Evolutionary conservation across 2,329 filamentous ascomycete species (phyloP).

Genomic region (Hymenoscyphus salicellus): DNA sequence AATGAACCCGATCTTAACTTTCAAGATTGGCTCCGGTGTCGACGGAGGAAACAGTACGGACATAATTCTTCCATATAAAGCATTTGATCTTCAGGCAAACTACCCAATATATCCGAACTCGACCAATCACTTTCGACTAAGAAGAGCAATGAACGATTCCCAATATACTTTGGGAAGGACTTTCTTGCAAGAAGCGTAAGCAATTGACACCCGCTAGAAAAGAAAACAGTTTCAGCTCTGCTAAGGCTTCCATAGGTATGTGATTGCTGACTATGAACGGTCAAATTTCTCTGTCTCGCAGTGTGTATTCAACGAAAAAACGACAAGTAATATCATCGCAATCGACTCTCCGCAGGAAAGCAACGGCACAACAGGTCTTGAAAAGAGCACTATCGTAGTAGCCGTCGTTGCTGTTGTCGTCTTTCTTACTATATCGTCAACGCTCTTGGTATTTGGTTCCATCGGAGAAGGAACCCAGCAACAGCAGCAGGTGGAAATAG

Average conservation of each 20-base stretch:
- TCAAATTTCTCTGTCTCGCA: slow-evolving; percentile 3
- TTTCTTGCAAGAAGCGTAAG: slow-evolving; percentile 10
- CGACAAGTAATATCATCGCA: neutral
- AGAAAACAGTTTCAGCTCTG: neutral
- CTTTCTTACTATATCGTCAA: neutral
- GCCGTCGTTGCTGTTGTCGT: neutral
- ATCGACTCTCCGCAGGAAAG: neutral
- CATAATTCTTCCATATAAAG: slow-evolving; percentile 8
- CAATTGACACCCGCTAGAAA: neutral
- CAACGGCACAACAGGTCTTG: neutral
- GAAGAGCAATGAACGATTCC: slow-evolving; percentile 5
- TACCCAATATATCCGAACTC: slow-evolving; percentile 8
- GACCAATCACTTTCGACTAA: slow-evolving; percentile 11
- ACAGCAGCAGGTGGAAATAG: neutral
- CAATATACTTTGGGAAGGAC: slow-evolving; percentile 9
- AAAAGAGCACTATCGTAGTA: neutral
- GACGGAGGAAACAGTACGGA: slow-evolving; percentile 2
- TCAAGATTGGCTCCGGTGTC: slow-evolving; percentile 5
- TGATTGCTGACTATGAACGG: slow-evolving; percentile 3
- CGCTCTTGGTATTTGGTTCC: neutral
- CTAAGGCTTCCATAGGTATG: neutral
- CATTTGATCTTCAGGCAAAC: slow-evolving; percentile 8
- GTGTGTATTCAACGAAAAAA: neutral
- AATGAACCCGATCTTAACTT: slow-evolving; percentile 7
- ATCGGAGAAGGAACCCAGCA: neutral